Evolutionary conservation across 1,284 basidiomycete genomes (phyloP), one percentile per base, ranked within the genome.

Genomic region (Cystobasidium sp.): DNA sequence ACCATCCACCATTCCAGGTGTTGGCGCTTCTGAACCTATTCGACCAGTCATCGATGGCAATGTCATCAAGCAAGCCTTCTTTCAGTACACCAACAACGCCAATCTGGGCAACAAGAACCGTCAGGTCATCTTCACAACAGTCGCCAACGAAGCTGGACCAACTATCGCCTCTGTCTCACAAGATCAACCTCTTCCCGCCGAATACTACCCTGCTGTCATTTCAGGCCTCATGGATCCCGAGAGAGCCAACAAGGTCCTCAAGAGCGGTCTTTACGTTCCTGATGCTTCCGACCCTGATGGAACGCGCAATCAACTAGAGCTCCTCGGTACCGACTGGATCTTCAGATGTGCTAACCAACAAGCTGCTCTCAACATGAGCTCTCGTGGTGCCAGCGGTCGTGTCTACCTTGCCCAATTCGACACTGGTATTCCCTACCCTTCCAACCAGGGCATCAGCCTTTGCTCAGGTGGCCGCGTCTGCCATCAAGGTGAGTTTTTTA

Each of bases 351-450:
- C 78, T 0, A 75, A 68, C 49, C 79, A 80, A 46, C 76, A 75
- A 22, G 41, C 61, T 2, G 78, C 76, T 0, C 31, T 76, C 39
- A 73, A 75, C 44, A 7, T 68, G 12, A 75, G 76, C 8, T 2
- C 22, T 0, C 43, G 68, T 39, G 37, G 51, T 8, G 20, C 20
- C 24, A 10, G 20, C 1, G 67, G 47, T 0, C 47, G 52, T 4
- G 56, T 78, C 31, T 78, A 73, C 51, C 70, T 78, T 12, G 78
- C 75, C 24, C 69, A 79, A 56, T 78, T 78, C 46, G 74, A 78
- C 61, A 51, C 73, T 20, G 78, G 78, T 6, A 56, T 78, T 39
- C 18, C 24, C 5, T 53, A 46, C 18, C 20, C 47, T n/a, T 59
- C 63, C 14, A 71, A 75, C 31, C 59, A 47, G 14, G 64, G 69